Conservation (phyloP, 2,329 filamentous ascomycete species). For the Niveomyces coronatus region DNA sequence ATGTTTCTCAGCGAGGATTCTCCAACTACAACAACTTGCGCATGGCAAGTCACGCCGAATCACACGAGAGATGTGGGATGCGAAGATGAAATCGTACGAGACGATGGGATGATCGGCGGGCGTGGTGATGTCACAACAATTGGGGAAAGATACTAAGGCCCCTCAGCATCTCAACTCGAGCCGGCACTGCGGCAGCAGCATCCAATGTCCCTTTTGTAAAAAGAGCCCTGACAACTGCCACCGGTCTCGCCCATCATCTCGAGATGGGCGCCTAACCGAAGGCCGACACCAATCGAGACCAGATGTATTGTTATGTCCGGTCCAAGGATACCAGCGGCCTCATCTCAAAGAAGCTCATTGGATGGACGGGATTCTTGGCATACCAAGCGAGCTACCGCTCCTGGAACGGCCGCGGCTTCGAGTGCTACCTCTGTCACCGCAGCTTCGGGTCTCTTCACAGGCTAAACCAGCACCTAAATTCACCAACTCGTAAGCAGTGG, state of each 20-base stretch:
- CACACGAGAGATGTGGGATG: neutral
- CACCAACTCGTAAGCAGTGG: slow-evolving; percentile 24
- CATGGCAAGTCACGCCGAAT: slow-evolving; percentile 18
- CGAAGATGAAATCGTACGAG: neutral
- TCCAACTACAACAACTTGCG: slow-evolving; percentile 18
- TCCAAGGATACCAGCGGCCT: slow-evolving; percentile 34
- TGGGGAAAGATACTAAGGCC: neutral
- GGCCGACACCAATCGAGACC: slow-evolving; percentile 37
- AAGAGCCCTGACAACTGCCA: slow-evolving; percentile 35
- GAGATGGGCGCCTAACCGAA: slow-evolving; percentile 42
- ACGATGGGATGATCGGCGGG: neutral
- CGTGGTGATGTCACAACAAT: too few relatives aligned
- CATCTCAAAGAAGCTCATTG: slow-evolving; percentile 43
- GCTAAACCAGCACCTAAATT: slow-evolving; percentile 45
- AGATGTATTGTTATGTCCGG: slow-evolving; percentile 35
- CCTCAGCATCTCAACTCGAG: slow-evolving; percentile 44
- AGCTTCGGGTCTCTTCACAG: slow-evolving; percentile 24
- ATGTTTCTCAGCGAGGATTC: slow-evolving; percentile 20
- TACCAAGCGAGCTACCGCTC: slow-evolving; percentile 29
- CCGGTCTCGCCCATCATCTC: slow-evolving; percentile 45
- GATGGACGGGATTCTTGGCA: slow-evolving; percentile 25
- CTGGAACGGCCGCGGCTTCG: slow-evolving; percentile 30
- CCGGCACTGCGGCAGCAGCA: slow-evolving; percentile 32
- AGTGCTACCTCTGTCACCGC: slow-evolving; percentile 34
- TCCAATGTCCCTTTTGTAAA: slow-evolving; percentile 46